Percentiles rank a stretch among this genome's conserved stretches.
Conservation (phyloP, 768 basidiomycete species). For the Cystobasidiopsis lactophilus region DNA sequence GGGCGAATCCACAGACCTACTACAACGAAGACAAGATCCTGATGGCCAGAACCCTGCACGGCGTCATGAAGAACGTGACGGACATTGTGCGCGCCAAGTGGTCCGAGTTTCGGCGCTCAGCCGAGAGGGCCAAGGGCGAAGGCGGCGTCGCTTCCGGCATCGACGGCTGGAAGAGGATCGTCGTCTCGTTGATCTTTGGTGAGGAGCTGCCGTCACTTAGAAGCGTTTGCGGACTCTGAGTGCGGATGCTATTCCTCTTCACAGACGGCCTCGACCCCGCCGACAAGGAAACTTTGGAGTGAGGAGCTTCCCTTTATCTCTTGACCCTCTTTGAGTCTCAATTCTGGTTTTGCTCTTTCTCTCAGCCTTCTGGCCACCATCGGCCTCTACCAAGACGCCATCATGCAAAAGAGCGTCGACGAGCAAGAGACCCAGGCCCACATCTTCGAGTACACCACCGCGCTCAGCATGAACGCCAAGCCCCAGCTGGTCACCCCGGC, state of each 20-base stretch:
- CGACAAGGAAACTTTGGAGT: constrained; percentile 43
- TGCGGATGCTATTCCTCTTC: no score
- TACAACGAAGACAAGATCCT: constrained; percentile 65
- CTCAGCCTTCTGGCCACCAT: constrained; percentile 28
- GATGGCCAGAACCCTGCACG: constrained; percentile 48
- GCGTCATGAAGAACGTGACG: constrained; percentile 92
- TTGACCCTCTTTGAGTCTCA: no score
- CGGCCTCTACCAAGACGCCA: constrained; percentile 21
- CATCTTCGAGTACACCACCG: constrained; percentile 97
- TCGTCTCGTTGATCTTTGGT: constrained; percentile 43
- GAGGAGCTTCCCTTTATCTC: background rate
- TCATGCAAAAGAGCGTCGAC: constrained; percentile 21
- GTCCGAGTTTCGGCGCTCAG: constrained; percentile 70
- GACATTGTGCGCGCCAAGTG: constrained; percentile 90
- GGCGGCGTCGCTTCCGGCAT: constrained; percentile 18
- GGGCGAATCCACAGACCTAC: constrained; percentile 21
- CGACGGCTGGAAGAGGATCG: constrained; percentile 59
- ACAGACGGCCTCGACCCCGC: constrained; percentile 37
- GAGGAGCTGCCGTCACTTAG: constrained; percentile 34
- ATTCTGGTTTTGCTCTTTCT: background rate
- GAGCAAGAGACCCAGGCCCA: constrained; percentile 52
- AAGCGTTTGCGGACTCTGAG: no score
- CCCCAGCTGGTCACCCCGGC: constrained; percentile 81
- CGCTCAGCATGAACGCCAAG: constrained; percentile 73
- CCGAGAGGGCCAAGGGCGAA: constrained; percentile 60